A percentile compares a stretch with the other conserved stretches of the same genome.
phyloP scores from a whole-genome alignment of 805 yeast species.

The Saccharomycopsis selenospora region DNA sequence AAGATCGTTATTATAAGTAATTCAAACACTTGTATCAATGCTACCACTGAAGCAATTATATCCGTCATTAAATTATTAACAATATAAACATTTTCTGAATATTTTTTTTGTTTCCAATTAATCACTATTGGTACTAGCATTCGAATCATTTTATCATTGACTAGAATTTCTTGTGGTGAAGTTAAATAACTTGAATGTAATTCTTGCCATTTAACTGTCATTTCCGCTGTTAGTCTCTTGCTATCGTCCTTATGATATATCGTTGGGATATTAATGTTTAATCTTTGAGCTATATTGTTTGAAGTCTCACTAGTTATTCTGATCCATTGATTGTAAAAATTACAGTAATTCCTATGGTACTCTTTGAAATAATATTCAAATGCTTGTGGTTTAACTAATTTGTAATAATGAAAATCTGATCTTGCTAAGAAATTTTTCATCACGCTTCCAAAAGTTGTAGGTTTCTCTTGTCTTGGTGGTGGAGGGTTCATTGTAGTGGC shows the following conservation, averaged over 20 bases:
- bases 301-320: neutral
- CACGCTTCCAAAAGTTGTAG: neutral
- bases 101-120: neutral
- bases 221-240: neutral
- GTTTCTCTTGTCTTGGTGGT: neutral
- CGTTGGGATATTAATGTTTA: constrained; percentile 1
- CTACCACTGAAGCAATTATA: neutral
- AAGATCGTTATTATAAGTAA: neutral
- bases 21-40: neutral
- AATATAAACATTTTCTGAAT: neutral
- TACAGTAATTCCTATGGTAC: neutral
- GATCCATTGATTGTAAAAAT: constrained; percentile 7
- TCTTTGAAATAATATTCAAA: neutral
- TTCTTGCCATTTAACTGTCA: neutral
- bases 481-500: neutral
- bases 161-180: neutral
- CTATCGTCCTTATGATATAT: neutral
- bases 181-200: neutral
- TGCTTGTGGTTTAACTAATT: neutral
- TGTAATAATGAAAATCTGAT: neutral
- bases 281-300: constrained; percentile 1
- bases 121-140: neutral
- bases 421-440: neutral
- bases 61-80: neutral
- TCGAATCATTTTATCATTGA: neutral